Conservation (phyloP, 1,284 basidiomycete species). For the Ceratobasidium sp. region DNA sequence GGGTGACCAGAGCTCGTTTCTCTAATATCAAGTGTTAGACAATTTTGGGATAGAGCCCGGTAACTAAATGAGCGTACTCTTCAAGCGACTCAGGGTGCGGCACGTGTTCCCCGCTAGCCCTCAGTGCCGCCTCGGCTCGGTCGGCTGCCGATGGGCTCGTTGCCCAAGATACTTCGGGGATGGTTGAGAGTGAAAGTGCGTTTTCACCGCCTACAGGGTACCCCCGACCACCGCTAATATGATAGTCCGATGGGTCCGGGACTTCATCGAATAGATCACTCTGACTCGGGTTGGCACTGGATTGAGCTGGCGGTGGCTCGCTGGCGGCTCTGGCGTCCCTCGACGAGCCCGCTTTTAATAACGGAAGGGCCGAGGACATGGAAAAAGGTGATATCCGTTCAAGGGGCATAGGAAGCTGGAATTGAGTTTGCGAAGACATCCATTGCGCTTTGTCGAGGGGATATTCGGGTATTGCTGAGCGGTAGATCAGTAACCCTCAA, state of each 20-base stretch:
- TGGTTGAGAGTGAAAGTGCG: not conserved
- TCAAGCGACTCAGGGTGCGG: conserved; percentile 4
- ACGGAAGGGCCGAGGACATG: conserved; percentile 29
- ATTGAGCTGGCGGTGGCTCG: not conserved
- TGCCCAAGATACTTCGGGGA: conserved; percentile 18
- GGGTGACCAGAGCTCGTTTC: conserved; percentile 9
- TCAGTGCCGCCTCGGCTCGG: not conserved
- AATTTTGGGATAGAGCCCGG: not conserved
- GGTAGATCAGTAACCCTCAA: conserved; percentile 1
- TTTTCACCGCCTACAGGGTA: not conserved
- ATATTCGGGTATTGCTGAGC: conserved; percentile 28
- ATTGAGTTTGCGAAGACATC: conserved; percentile 33
- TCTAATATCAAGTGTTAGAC: conserved; percentile 1
- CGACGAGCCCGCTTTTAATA: not conserved
- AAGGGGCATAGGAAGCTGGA: conserved; percentile 17
- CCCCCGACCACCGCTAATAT: conserved; percentile 10
- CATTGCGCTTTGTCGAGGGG: conserved; percentile 29
- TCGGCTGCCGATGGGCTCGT: conserved; percentile 20
- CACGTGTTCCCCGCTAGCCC: conserved; percentile 1
- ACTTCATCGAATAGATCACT: not conserved
- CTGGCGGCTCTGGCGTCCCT: not conserved
- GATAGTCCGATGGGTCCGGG: conserved; percentile 14
- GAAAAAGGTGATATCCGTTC: conserved; percentile 24
- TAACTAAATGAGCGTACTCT: conserved; percentile 16
- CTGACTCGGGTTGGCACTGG: conserved; percentile 10